These are phyloP conservation scores for Microglena sp. DNA, from an alignment of 139 green algal genomes.

Conservation along the genomic window DNA sequence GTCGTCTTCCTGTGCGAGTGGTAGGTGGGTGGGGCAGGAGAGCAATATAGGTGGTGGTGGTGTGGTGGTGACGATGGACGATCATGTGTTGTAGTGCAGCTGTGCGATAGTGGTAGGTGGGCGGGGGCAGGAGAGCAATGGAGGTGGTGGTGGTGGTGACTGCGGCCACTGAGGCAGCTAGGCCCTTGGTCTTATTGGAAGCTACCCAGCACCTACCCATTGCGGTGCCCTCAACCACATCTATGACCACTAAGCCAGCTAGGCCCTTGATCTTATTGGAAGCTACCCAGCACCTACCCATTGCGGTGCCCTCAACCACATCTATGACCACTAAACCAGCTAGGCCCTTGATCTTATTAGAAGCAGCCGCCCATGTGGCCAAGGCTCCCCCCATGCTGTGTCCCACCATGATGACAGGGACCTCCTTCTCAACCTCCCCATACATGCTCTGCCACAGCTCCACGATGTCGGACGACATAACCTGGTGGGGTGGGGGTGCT, in stretches of 20 bases:
- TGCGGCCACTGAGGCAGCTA: constrained; percentile 72
- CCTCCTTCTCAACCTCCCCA: neutral
- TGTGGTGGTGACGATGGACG: no score
- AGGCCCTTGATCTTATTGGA: no score
- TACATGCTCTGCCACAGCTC: neutral
- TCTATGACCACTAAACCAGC: constrained; percentile 83
- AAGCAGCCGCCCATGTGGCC: constrained; percentile 49
- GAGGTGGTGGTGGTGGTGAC: no score
- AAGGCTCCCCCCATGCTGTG: constrained; percentile 85
- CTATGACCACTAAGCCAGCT: constrained; percentile 73
- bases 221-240: constrained; percentile 85
- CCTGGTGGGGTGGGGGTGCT: no score
- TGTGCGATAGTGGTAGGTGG: no score
- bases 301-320: constrained; percentile 82
- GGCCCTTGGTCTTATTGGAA: no score
- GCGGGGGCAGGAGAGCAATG: no score
- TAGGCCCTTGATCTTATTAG: constrained; percentile 39
- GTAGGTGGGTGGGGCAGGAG: no score
- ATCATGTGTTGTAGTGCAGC: no score
- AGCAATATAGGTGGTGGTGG: no score
- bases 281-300: constrained; percentile 51
- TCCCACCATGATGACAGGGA: constrained; percentile 61
- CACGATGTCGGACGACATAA: neutral
- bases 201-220: constrained; percentile 33
- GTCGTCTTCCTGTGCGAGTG: no score